Conservation (phyloP, 352 stramenopile species). For the Phytophthora palmivora region DNA sequence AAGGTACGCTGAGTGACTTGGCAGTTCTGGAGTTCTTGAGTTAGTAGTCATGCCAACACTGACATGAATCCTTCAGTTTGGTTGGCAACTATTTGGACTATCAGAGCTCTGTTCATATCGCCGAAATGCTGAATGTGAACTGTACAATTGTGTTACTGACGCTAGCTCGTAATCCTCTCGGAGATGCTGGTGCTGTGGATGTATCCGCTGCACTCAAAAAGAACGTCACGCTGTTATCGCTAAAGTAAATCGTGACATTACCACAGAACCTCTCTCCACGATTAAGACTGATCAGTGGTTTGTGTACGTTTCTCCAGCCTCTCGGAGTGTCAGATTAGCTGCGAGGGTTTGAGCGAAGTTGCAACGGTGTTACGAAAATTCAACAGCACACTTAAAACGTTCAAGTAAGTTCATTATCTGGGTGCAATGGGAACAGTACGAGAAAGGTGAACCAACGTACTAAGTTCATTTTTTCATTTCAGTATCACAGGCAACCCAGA, state of each 20-base stretch:
- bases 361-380: conserved; percentile 45
- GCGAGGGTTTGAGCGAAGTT: conserved; percentile 47
- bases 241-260: conserved; percentile 63
- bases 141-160: conserved; percentile 43
- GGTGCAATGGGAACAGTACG: no score
- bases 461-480: background rate
- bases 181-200: conserved; percentile 51
- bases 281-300: background rate
- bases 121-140: conserved; percentile 71
- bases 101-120: conserved; percentile 42
- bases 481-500: conserved; percentile 53
- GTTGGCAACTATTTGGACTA: conserved; percentile 69
- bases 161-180: conserved; percentile 55
- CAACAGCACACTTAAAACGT: conserved; percentile 51
- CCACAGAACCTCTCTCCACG: no score
- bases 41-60: background rate
- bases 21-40: background rate
- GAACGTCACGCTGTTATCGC: conserved; percentile 49
- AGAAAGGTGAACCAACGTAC: no score
- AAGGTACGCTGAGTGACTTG: conserved; percentile 16
- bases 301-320: conserved; percentile 37
- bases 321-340: conserved; percentile 49
- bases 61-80: conserved; percentile 38
- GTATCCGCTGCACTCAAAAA: conserved; percentile 59
- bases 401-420: conserved; percentile 38